These are phyloP conservation scores for Nakazawaea ambrosiae DNA, from an alignment of 805 yeast genomes.

Conservation along the genomic window DNA sequence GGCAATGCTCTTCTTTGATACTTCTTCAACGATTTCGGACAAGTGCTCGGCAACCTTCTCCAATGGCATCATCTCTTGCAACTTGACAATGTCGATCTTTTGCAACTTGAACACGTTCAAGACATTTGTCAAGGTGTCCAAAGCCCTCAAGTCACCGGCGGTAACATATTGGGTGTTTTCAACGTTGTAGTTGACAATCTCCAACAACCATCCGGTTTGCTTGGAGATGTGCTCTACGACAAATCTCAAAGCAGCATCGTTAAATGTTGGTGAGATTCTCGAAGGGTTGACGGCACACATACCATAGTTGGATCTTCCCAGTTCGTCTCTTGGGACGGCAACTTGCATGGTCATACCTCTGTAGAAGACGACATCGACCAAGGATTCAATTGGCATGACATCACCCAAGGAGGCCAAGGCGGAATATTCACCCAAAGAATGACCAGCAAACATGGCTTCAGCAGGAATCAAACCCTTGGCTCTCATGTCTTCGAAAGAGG, in stretches of 20 bases:
- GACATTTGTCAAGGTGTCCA: slow-evolving; percentile 89
- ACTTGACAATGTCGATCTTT: slow-evolving; percentile 86
- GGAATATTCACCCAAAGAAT: slow-evolving; percentile 97
- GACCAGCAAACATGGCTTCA: slow-evolving; percentile 96
- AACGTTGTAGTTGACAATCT: slow-evolving; percentile 96
- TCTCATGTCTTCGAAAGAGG: slow-evolving; percentile 96
- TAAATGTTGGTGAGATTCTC: slow-evolving; percentile 81
- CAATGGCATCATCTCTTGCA: slow-evolving; percentile 72
- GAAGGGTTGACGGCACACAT: slow-evolving; percentile 99
- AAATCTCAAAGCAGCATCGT: slow-evolving; percentile 88
- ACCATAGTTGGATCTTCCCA: slow-evolving; percentile 97
- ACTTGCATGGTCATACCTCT: slow-evolving; percentile 99
- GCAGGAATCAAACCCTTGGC: slow-evolving; percentile 92
- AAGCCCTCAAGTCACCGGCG: slow-evolving; percentile 96
- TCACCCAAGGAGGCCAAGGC: slow-evolving; percentile 96
- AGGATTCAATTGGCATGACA: slow-evolving; percentile 96
- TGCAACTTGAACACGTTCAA: slow-evolving; percentile 89
- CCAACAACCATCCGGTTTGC: slow-evolving; percentile 89
- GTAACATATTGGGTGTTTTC: slow-evolving; percentile 98
- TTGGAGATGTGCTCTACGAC: slow-evolving; percentile 83
- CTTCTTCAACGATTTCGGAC: slow-evolving; percentile 81
- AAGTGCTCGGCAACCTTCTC: slow-evolving; percentile 88
- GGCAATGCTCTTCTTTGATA: slow-evolving; percentile 69
- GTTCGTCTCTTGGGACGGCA: slow-evolving; percentile 95
- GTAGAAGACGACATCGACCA: slow-evolving; percentile 97